A percentile compares a stretch with the other conserved stretches of the same genome.
These are phyloP conservation scores for Rhodocollybia butyracea DNA, from an alignment of 768 basidiomycete genomes.

Conservation along the genomic window DNA sequence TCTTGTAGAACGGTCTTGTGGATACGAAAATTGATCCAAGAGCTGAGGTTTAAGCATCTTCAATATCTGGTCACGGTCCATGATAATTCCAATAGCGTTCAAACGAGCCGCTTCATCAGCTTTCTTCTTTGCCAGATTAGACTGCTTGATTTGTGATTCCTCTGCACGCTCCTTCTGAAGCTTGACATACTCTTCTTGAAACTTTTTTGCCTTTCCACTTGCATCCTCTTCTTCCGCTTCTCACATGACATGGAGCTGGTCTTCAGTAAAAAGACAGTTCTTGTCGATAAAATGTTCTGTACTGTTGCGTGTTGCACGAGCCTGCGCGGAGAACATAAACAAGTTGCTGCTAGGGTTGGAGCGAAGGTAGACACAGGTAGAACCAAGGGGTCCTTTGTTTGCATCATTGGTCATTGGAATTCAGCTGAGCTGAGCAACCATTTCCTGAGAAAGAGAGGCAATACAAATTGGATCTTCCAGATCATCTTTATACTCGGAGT, in stretches of 20 bases:
- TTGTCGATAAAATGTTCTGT: background rate
- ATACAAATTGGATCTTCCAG: no score
- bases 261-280: background rate
- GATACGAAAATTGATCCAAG: background rate
- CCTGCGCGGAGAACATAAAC: no score
- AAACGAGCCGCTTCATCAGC: background rate
- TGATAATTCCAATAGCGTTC: background rate
- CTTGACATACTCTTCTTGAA: background rate
- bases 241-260: background rate
- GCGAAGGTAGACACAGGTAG: no score
- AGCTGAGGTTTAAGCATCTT: background rate
- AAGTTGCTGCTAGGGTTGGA: no score
- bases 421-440: no score
- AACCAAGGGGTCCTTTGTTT: no score
- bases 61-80: background rate
- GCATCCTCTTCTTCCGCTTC: background rate
- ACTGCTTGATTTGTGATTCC: background rate
- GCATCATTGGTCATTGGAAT: no score
- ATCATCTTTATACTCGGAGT: no score
- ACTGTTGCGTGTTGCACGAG: no score
- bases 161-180: background rate
- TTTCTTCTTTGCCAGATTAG: background rate
- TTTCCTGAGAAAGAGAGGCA: no score
- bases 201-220: background rate
- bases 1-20: background rate